A percentile compares a stretch with the other conserved stretches of the same genome.
These are phyloP conservation scores for Phaffomyces opuntiae DNA, from an alignment of 805 yeast species.

Conservation along the genomic window DNA sequence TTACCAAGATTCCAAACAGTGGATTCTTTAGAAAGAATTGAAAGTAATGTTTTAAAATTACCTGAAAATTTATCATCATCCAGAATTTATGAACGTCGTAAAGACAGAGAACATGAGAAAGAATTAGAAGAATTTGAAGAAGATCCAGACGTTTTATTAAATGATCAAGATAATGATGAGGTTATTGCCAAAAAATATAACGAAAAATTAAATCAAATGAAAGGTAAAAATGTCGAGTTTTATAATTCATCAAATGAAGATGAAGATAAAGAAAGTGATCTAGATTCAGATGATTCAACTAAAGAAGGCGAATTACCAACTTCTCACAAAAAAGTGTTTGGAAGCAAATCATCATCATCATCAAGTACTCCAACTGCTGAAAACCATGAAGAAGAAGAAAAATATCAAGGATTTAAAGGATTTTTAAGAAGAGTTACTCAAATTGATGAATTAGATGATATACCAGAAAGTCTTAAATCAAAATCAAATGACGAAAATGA, in stretches of 20 bases:
- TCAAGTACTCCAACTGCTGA: not conserved
- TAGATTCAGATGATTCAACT: slow-evolving; percentile 5
- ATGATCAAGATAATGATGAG: slow-evolving; percentile 4
- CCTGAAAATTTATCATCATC: slow-evolving; percentile 12
- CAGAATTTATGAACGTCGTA: slow-evolving; percentile 18
- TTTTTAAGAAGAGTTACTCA: slow-evolving; percentile 14
- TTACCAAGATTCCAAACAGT: slow-evolving; percentile 20
- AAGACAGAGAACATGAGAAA: slow-evolving; percentile 12
- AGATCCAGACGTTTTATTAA: slow-evolving; percentile 3
- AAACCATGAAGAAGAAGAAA: slow-evolving; percentile 8
- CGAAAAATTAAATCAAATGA: slow-evolving; percentile 16
- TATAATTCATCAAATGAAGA: slow-evolving; percentile 7
- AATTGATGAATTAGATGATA: slow-evolving; percentile 16
- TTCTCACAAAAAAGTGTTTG: too few relatives aligned
- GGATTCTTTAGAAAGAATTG: slow-evolving; percentile 6
- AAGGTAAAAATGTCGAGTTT: slow-evolving; percentile 8
- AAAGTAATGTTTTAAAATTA: not conserved
- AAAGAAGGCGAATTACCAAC: too few relatives aligned
- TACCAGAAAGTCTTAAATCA: slow-evolving; percentile 7
- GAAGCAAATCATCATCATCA: not conserved
- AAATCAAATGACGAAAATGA: slow-evolving; percentile 19
- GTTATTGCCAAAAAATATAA: slow-evolving; percentile 9
- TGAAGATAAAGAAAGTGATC: slow-evolving; percentile 17
- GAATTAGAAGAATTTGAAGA: slow-evolving; percentile 5
- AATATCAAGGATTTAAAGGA: slow-evolving; percentile 11